Conservation (phyloP, 2,329 filamentous ascomycete genomes). For the Colletotrichum magnum region DNA sequence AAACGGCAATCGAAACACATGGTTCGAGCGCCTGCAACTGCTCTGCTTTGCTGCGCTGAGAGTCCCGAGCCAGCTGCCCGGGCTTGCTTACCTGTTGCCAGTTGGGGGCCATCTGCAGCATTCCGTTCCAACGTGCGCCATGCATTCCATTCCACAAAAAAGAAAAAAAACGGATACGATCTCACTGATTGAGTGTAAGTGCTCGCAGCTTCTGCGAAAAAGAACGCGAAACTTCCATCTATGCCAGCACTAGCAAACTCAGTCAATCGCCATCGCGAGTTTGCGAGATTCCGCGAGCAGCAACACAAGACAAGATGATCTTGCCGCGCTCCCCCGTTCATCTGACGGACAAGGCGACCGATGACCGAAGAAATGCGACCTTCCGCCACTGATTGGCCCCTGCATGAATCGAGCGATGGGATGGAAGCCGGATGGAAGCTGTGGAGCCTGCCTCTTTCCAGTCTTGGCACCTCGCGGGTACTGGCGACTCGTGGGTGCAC, state of each 20-base stretch:
- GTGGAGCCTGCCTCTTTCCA: conserved; percentile 15
- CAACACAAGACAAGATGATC: conserved; percentile 7
- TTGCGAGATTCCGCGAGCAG: not conserved
- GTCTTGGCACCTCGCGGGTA: not conserved
- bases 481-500: not conserved
- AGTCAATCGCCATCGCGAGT: not conserved
- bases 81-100: not conserved
- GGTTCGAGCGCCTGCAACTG: conserved; percentile 38
- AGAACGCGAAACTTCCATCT: no score
- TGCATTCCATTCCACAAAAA: not conserved
- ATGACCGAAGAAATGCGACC: conserved; percentile 17
- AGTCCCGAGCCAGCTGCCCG: not conserved
- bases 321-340: conserved; percentile 30
- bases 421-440: conserved; percentile 39
- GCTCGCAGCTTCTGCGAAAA: no score
- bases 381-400: conserved; percentile 37
- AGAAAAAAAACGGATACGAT: no score
- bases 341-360: conserved; percentile 30
- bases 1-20: conserved; percentile 27
- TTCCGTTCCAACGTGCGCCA: conserved; percentile 4
- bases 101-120: not conserved
- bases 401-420: conserved; percentile 34
- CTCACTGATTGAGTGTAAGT: no score
- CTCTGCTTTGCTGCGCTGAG: conserved; percentile 27
- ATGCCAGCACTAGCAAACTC: no score